phyloP scores from a whole-genome alignment of 1,284 basidiomycete genomes.

The Vanrija sp. region DNA sequence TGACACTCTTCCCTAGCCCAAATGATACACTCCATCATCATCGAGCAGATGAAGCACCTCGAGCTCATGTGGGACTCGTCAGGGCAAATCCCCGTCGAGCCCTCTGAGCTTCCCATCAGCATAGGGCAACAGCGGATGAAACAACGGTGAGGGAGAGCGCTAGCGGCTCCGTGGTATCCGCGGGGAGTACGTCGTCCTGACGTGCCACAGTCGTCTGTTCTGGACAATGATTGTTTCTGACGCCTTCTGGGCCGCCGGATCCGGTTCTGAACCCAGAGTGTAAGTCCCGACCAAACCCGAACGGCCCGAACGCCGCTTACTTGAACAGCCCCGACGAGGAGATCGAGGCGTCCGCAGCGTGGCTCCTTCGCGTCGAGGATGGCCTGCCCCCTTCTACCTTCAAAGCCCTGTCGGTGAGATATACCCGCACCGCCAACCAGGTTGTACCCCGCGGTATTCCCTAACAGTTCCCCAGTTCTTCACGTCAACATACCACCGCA shows the following conservation, averaged over 20 bases:
- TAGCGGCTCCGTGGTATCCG: not conserved
- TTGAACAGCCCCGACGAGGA: constrained; percentile 24
- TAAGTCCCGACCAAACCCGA: constrained; percentile 9
- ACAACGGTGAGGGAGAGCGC: not conserved
- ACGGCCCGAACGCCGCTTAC: not conserved
- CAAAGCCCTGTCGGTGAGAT: constrained; percentile 10
- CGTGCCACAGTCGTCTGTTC: constrained; percentile 24
- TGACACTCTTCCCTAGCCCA: constrained; percentile 9
- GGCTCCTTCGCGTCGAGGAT: constrained; percentile 20
- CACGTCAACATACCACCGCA: constrained; percentile 20
- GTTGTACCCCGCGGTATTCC: no score
- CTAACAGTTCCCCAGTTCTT: constrained; percentile 13
- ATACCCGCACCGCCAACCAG: not conserved
- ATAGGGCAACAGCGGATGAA: constrained; percentile 16
- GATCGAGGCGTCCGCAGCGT: constrained; percentile 21
- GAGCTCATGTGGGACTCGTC: constrained; percentile 28
- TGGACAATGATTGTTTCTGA: constrained; percentile 33
- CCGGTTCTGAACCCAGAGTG: constrained; percentile 28
- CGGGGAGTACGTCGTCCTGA: no score
- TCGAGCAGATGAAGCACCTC: constrained; percentile 34
- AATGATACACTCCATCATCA: constrained; percentile 26
- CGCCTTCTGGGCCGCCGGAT: constrained; percentile 28
- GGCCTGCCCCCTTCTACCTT: constrained; percentile 16
- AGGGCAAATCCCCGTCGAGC: constrained; percentile 1
- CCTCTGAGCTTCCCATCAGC: constrained; percentile 1